Base-by-base conservation (phyloP, 768 basidiomycete genomes). In the Pleurotus tuoliensis region DNA sequence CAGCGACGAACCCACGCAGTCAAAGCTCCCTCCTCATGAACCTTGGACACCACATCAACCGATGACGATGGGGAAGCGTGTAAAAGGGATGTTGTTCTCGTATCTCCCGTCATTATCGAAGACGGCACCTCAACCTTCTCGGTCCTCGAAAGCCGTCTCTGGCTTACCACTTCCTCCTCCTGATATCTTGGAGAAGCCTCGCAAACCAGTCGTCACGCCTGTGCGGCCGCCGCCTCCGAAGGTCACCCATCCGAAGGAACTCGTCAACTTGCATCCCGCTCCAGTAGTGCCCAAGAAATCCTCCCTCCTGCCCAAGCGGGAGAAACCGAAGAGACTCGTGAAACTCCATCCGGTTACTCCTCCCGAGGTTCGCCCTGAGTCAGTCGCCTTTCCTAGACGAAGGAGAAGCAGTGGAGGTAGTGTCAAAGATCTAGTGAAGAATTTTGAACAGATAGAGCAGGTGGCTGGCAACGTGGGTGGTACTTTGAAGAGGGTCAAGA, bases 341-440 rank as follows among this genome's bases (percentile, higher is more conserved):
- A 77, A 87, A 48, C 71, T 89, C 38, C 79, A 81, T 49, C 75
- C 72, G 20, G 71, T 78, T 12, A 67, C 75, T 5, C 70, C 75
- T 13, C 67, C 69, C 2, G 64, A 64, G 15, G 59, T 62, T 15
- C 58, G 61, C 41, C 51, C 63, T 18, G 59, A 57, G n/a, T 59
- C 62, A 1, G 62, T 63, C 24, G 56, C 59, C 8, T 59, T 65
- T 1, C 60, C 66, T 20, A 67, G 72, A 46, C 73, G 72, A n/a
- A 71, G 88, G 56, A 73, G 84, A 63, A 83, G 81, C 57, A 88
- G 89, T 62, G 82, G 80, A 12, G 76, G 79, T 50, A 90, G 87
- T 62, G 90, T 92, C 56, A 88, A 80, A 69, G 88, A 91, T 51
- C 66, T 92, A 54, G 82, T 90, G 51, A 76, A 70, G 66, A 78